These are phyloP conservation scores for Tylopilus felleus DNA, from an alignment of 768 basidiomycete genomes.

Conservation along the genomic window DNA sequence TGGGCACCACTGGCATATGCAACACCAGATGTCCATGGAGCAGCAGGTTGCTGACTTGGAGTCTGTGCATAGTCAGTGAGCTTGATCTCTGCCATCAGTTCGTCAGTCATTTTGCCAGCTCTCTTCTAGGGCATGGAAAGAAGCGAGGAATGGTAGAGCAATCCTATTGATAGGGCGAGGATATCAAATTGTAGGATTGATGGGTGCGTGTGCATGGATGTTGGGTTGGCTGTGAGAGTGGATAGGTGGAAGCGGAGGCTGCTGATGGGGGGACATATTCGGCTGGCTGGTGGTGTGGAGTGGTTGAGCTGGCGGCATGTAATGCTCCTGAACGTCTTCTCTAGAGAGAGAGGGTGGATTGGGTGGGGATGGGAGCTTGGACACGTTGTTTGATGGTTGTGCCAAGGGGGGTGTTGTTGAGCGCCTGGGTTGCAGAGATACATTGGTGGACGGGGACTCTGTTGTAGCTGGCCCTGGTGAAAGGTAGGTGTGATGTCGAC, in stretches of 20 bases:
- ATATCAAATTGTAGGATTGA: constrained; percentile 43
- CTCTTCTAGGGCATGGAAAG: constrained; percentile 53
- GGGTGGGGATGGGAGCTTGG: constrained; percentile 31
- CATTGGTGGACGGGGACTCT: constrained; percentile 34
- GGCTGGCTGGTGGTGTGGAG: constrained; percentile 31
- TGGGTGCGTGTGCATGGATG: constrained; percentile 19
- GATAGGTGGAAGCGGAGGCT: constrained; percentile 33
- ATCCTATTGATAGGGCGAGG: constrained; percentile 64
- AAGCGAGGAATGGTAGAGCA: constrained; percentile 51
- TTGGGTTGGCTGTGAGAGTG: constrained; percentile 31
- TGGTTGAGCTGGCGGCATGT: constrained; percentile 42
- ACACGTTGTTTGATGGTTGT: constrained; percentile 30
- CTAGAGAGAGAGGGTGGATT: constrained; percentile 9
- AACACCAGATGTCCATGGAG: constrained; percentile 39
- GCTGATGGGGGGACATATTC: constrained; percentile 32
- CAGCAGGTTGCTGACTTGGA: constrained; percentile 42
- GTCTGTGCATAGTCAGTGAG: constrained; percentile 63
- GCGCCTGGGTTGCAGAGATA: constrained; percentile 34
- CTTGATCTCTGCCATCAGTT: constrained; percentile 69
- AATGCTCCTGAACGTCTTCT: constrained; percentile 37
- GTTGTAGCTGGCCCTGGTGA: constrained; percentile 28
- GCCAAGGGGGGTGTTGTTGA: constrained; percentile 33
- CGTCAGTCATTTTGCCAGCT: constrained; percentile 67
- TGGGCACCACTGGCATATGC: constrained; percentile 38
- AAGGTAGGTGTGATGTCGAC: too few relatives aligned